A percentile compares a stretch with the other conserved stretches of the same genome.
These are phyloP conservation scores for Chamaecrista fasciculata DNA, from an alignment of 306 rosid genomes.

Conservation along the genomic window DNA sequence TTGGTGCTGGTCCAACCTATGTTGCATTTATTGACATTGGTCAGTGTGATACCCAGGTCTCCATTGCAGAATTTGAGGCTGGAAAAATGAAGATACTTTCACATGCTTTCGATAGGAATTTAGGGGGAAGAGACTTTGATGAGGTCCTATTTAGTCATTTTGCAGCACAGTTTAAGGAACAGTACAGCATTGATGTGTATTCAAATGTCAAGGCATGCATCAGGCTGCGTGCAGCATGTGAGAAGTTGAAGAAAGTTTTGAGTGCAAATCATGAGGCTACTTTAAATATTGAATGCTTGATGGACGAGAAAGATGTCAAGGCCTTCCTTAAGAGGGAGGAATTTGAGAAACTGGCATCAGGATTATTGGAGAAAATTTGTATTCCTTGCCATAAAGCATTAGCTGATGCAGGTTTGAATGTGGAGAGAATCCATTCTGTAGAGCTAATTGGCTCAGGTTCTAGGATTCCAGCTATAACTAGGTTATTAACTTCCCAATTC, in stretches of 20 bases:
- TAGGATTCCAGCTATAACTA: slow-evolving; percentile 77
- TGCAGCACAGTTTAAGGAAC: slow-evolving; percentile 69
- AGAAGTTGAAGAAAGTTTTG: slow-evolving; percentile 91
- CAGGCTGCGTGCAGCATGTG: slow-evolving; percentile 83
- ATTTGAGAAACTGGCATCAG: slow-evolving; percentile 74
- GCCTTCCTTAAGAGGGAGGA: slow-evolving; percentile 91
- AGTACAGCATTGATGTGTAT: slow-evolving; percentile 65
- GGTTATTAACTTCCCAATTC: slow-evolving; percentile 61
- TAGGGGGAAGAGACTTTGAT: slow-evolving; percentile 95
- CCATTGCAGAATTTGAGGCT: slow-evolving; percentile 65
- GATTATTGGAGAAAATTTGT: slow-evolving; percentile 61
- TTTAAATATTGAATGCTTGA: slow-evolving; percentile 87
- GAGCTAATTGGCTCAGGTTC: slow-evolving; percentile 99
- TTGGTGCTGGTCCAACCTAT: slow-evolving; percentile 39
- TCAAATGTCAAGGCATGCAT: slow-evolving; percentile 75
- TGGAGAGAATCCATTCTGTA: slow-evolving; percentile 64
- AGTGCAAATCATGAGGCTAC: slow-evolving; percentile 97
- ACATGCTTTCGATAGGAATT: slow-evolving; percentile 69
- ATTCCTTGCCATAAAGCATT: slow-evolving; percentile 73
- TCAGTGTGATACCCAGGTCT: slow-evolving; percentile 90
- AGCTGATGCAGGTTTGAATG: slow-evolving; percentile 57
- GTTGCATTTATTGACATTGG: slow-evolving; percentile 93
- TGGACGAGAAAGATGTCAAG: slow-evolving; percentile 99
- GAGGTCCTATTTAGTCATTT: slow-evolving; percentile 84
- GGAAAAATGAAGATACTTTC: slow-evolving; percentile 82